Base-by-base conservation (phyloP, 441 rosid species). In the Mallotus repandus region DNA sequence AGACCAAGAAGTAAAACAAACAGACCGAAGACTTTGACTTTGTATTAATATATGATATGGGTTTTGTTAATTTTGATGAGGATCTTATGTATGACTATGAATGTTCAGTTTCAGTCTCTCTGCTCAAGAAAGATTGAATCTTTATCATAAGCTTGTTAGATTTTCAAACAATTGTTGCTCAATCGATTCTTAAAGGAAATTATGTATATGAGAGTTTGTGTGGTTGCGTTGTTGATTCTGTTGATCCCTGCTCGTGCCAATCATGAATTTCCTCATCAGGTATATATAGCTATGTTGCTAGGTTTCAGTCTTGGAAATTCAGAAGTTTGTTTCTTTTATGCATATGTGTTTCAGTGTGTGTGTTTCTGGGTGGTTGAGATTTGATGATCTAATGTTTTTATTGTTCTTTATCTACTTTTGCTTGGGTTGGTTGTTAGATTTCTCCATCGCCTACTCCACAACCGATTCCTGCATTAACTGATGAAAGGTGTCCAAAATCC, bases 401-500 rank as follows among this genome's bases (percentile, higher is more conserved):
- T 29, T 29, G 32, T 63, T 29, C 15, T 10, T 66, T 8, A 8
- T 49, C 5, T 66, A 3, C 0, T 19, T 41, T n/a, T 29, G 32
- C 2, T 38, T 25, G 52, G n/a, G 52, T 18, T 56, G 38, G 0
- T 29, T 35, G 59, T 48, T 35, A 71, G 74, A 52, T 71, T 32
- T 49, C 74, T 50, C 74, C 74, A 5, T 49, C 74, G 4, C 74
- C 68, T 18, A 22, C 46, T 41, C 59, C 68, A 11, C 19, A 32
- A 9, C 74, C 68, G 43, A 16, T 58, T 49, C 50, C n/a, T 8
- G 41, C 8, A 10, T 32, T 69, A 50, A 67, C 72, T 41, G 56
- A 69, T 29, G 69, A 62, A 56, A 75, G 74, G 63, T 75, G 78
- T 55, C 54, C 64, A 18, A 21, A 12, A 43, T 56, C 74, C 15